Evolutionary conservation across 495 filamentous ascomycete genomes (phyloP).

Genomic region (Amorphotheca resinae): DNA sequence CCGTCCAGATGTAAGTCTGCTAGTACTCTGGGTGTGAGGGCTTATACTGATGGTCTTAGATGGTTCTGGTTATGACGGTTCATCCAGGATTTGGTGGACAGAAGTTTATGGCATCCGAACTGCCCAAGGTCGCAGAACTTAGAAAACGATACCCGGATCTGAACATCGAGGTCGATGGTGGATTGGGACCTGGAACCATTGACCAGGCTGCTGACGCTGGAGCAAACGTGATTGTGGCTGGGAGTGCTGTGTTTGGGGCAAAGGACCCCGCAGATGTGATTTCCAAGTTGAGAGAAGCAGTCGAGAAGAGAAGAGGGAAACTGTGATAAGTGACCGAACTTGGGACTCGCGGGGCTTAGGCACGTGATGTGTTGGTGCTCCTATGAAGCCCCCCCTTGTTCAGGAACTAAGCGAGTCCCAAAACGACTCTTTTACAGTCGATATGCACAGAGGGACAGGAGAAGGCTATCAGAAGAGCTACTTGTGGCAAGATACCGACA

Average conservation of each 20-base stretch:
- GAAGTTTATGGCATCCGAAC: conserved; percentile 91
- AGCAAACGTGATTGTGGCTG: conserved; percentile 95
- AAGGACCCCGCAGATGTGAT: conserved; percentile 80
- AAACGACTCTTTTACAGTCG: too few species aligned
- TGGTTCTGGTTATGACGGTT: conserved; percentile 98
- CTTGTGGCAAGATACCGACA: too few species aligned
- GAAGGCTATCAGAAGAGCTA: too few species aligned
- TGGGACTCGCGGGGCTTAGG: too few species aligned
- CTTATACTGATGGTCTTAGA: conserved; percentile 38
- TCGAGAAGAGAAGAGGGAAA: conserved; percentile 44
- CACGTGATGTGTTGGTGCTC: too few species aligned
- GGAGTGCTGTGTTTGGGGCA: conserved; percentile 93
- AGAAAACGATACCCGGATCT: conserved; percentile 75
- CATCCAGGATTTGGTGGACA: conserved; percentile 96
- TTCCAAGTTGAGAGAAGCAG: conserved; percentile 58
- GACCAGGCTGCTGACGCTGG: conserved; percentile 91
- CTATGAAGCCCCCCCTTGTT: too few species aligned
- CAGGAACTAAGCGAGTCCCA: too few species aligned
- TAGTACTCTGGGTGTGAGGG: background rate
- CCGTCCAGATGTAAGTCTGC: conserved; percentile 66
- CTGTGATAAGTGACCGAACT: too few species aligned
- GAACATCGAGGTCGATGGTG: conserved; percentile 96
- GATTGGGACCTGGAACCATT: conserved; percentile 75
- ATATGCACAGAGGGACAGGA: too few species aligned
- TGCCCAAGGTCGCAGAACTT: conserved; percentile 83